phyloP scores from a whole-genome alignment of 139 green algal species.

The Picochlorum sp. region DNA sequence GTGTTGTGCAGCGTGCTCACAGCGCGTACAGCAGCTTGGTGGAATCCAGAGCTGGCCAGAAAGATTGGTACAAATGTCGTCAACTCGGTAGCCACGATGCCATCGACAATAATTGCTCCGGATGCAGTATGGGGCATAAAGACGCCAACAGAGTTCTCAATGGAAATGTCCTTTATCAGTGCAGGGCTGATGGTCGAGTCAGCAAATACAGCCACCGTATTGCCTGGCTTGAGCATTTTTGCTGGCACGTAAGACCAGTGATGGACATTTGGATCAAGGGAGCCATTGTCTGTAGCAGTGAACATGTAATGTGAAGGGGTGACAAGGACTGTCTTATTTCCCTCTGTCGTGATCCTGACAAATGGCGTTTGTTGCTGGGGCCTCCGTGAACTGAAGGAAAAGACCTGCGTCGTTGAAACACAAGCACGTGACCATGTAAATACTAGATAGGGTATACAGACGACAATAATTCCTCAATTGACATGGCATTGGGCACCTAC shows the following conservation, averaged over 20 bases:
- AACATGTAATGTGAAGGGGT: not conserved
- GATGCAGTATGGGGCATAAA: not conserved
- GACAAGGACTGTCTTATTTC: not conserved
- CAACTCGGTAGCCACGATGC: slow-evolving; percentile 1
- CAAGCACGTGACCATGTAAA: not conserved
- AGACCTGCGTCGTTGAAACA: not conserved
- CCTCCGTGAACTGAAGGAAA: not conserved
- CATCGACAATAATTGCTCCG: not conserved
- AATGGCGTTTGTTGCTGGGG: not conserved
- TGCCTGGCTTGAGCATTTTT: not conserved
- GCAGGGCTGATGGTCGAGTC: not conserved
- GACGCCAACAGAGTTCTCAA: not conserved
- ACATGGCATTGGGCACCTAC: not conserved
- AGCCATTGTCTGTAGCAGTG: not conserved
- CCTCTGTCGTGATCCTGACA: not conserved
- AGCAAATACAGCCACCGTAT: not conserved
- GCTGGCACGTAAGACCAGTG: not conserved
- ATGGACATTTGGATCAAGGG: not conserved
- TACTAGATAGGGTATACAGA: not conserved
- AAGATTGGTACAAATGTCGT: not conserved
- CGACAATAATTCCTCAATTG: not conserved
- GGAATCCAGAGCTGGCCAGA: not conserved
- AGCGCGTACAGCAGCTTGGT: not conserved
- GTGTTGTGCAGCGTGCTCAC: not conserved
- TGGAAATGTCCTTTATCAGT: not conserved